A percentile compares a stretch with the other conserved stretches of the same genome.
Evolutionary conservation across 495 filamentous ascomycete genomes (phyloP).

Genomic region (Hyaloscypha variabilis): DNA sequence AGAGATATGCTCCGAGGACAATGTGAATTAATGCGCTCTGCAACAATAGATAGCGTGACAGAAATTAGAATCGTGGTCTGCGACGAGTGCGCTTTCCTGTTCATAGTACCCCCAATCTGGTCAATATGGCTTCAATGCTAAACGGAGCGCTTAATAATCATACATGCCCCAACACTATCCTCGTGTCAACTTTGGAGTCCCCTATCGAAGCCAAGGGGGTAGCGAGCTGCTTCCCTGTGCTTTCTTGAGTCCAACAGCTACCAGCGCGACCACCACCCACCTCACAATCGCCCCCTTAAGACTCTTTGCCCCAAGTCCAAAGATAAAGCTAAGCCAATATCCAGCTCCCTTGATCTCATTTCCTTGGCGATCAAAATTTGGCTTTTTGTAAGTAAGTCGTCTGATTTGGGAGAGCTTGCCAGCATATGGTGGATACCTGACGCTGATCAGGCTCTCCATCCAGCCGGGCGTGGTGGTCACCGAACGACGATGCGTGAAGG

Average conservation of each 20-base stretch:
- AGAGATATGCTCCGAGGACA: slow-evolving; percentile 10
- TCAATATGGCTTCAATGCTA: not conserved
- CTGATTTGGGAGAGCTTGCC: slow-evolving; percentile 56
- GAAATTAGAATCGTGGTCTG: not conserved
- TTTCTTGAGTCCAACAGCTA: slow-evolving; percentile 26
- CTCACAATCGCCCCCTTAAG: slow-evolving; percentile 51
- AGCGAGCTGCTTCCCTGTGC: slow-evolving; percentile 5
- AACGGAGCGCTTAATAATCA: not conserved
- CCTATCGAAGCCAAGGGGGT: slow-evolving; percentile 20
- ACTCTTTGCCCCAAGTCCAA: slow-evolving; percentile 47
- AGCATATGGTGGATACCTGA: slow-evolving; percentile 82
- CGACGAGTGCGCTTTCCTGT: not conserved
- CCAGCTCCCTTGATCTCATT: slow-evolving; percentile 49
- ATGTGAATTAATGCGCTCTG: not conserved
- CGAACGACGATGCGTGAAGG: slow-evolving; percentile 79
- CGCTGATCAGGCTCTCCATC: slow-evolving; percentile 73
- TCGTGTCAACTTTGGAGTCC: not conserved
- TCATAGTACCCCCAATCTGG: not conserved
- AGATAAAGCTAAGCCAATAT: slow-evolving; percentile 49
- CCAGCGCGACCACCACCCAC: slow-evolving; percentile 45
- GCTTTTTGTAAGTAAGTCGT: slow-evolving; percentile 58
- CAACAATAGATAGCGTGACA: not conserved
- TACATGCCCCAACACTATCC: not conserved
- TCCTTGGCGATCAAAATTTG: slow-evolving; percentile 85
- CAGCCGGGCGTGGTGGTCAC: slow-evolving; percentile 77